Evolutionary conservation across 139 green algal species (phyloP).

Genomic region (Nannochloris sp.): DNA sequence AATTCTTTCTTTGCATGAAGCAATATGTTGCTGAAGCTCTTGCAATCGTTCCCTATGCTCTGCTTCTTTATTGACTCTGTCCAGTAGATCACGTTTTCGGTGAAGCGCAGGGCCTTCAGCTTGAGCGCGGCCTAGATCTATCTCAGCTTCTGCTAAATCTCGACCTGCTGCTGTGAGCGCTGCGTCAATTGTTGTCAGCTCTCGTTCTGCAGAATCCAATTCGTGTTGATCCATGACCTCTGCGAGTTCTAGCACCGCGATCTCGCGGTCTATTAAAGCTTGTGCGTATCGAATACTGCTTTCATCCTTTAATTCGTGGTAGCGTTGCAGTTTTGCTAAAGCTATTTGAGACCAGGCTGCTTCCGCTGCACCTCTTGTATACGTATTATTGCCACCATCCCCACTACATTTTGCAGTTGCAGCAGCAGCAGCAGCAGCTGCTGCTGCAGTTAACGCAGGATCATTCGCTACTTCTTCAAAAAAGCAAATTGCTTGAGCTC

Average conservation of each 20-base stretch:
- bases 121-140: slow-evolving; percentile 40
- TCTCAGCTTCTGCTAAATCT: slow-evolving; percentile 36
- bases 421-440: neutral
- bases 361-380: neutral
- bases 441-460: slow-evolving; percentile 13
- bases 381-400: no score
- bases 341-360: slow-evolving; percentile 13
- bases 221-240: slow-evolving; percentile 62
- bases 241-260: slow-evolving; percentile 50
- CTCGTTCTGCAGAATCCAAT: slow-evolving; percentile 28
- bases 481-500: slow-evolving; percentile 43
- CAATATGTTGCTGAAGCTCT: slow-evolving; percentile 36
- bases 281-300: slow-evolving; percentile 42
- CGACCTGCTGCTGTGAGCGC: slow-evolving; percentile 9
- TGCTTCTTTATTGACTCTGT: slow-evolving; percentile 67
- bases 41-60: slow-evolving; percentile 67
- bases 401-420: neutral
- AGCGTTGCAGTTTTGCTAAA: slow-evolving; percentile 25
- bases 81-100: slow-evolving; percentile 63
- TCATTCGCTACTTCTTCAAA: slow-evolving; percentile 43
- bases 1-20: slow-evolving; percentile 22
- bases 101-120: slow-evolving; percentile 58
- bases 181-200: slow-evolving; percentile 13
- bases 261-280: slow-evolving; percentile 60
- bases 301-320: slow-evolving; percentile 28